A percentile compares a stretch with the other conserved stretches of the same genome.
Conservation (phyloP, 257 asterid genomes). For the Nyctanthes arbortristis region DNA sequence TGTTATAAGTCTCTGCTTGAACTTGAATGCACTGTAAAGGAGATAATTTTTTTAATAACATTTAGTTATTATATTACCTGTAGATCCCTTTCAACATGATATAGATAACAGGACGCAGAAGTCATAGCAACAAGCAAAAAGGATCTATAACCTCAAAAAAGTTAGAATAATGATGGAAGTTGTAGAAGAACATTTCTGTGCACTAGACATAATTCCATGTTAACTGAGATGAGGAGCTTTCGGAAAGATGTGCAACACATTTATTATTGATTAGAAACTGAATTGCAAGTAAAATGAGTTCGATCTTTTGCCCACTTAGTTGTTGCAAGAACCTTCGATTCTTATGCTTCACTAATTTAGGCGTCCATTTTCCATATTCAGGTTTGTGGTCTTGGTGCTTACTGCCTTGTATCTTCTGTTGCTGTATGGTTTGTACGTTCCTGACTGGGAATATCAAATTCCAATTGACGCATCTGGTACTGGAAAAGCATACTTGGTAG, state of each 20-base stretch:
- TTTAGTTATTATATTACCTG: too few species aligned
- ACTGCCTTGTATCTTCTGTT: slow-evolving; percentile 46
- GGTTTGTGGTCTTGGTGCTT: slow-evolving; percentile 47
- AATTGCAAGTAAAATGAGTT: neutral
- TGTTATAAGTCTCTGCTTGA: too few species aligned
- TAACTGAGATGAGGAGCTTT: neutral
- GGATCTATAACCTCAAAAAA: too few species aligned
- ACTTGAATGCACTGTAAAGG: too few species aligned
- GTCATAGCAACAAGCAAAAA: too few species aligned
- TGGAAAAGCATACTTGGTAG: slow-evolving; percentile 38
- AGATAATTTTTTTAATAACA: too few species aligned
- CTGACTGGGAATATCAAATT: slow-evolving; percentile 59
- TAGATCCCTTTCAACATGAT: too few species aligned
- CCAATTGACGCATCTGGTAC: slow-evolving; percentile 39
- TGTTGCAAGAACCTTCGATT: neutral
- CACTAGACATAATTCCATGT: too few species aligned
- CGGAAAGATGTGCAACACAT: neutral
- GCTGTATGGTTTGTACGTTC: slow-evolving; percentile 57
- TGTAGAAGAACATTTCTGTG: too few species aligned
- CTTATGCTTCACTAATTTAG: slow-evolving; percentile 3
- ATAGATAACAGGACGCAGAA: too few species aligned
- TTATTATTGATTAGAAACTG: neutral
- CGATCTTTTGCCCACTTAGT: neutral
- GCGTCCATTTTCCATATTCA: slow-evolving; percentile 23
- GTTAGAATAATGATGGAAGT: too few species aligned